Conservation (phyloP, 768 basidiomycete genomes). For the Naganishia antarctica region DNA sequence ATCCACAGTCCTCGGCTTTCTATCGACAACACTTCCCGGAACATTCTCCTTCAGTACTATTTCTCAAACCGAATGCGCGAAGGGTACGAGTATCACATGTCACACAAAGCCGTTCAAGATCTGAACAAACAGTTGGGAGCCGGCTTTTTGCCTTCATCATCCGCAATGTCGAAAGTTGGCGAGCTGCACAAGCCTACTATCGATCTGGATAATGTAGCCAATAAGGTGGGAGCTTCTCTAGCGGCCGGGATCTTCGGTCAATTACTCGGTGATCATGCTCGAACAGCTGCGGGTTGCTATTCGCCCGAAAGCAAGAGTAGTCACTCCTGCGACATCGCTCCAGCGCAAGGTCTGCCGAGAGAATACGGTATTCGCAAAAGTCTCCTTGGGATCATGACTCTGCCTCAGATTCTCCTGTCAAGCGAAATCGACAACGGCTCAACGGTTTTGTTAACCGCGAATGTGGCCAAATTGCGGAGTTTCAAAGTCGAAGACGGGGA, state of each 20-base stretch:
- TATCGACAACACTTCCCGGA: slow-evolving; percentile 69
- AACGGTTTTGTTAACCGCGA: slow-evolving; percentile 68
- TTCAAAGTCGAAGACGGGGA: slow-evolving; percentile 75
- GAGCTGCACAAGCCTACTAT: not conserved
- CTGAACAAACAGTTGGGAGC: slow-evolving; percentile 21
- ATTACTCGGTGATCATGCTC: slow-evolving; percentile 13
- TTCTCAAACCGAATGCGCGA: slow-evolving; percentile 69
- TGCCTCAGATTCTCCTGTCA: slow-evolving; percentile 79
- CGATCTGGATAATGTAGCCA: slow-evolving; percentile 2
- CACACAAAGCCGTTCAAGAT: slow-evolving; percentile 42
- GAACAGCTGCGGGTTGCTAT: not conserved
- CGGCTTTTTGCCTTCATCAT: not conserved
- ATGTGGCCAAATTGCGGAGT: slow-evolving; percentile 70
- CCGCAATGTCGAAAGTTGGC: not conserved
- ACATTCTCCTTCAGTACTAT: slow-evolving; percentile 83
- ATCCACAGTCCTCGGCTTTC: slow-evolving; percentile 78
- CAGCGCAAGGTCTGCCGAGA: slow-evolving; percentile 38
- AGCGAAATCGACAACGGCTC: slow-evolving; percentile 59
- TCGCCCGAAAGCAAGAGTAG: not conserved
- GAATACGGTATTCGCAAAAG: slow-evolving; percentile 54
- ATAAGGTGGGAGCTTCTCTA: slow-evolving; percentile 7
- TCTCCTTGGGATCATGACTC: slow-evolving; percentile 78
- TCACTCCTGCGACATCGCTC: slow-evolving; percentile 21
- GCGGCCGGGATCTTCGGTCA: slow-evolving; percentile 7
- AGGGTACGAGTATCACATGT: slow-evolving; percentile 82